Percentiles rank a stretch among this genome's conserved stretches.
Evolutionary conservation across 140 eudicot genomes (phyloP).

Genomic region (Ambrosia hybrid): DNA sequence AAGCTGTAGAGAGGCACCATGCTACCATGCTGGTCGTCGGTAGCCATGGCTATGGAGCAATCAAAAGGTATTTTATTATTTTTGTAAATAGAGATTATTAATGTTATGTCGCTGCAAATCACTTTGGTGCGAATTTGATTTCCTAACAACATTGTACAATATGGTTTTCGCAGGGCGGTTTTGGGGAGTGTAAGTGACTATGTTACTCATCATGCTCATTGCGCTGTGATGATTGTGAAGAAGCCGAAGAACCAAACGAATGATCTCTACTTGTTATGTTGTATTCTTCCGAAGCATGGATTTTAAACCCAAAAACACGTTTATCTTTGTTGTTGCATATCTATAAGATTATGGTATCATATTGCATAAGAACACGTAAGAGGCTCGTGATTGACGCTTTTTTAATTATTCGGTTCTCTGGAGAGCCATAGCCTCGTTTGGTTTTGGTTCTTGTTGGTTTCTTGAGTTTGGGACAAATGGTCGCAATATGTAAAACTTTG

Average conservation of each 20-base stretch:
- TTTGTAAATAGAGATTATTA: not conserved
- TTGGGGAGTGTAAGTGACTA: conserved; percentile 92
- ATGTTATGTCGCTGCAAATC: too few relatives aligned
- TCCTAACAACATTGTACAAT: not conserved
- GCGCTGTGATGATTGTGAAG: conserved; percentile 90
- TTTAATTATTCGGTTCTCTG: too few relatives aligned
- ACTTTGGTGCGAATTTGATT: not conserved
- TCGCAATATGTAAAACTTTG: too few relatives aligned
- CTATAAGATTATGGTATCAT: too few relatives aligned
- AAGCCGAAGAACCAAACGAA: conserved; percentile 65
- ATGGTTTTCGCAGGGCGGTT: conserved; percentile 66
- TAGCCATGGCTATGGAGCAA: conserved; percentile 90
- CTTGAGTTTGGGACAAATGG: too few relatives aligned
- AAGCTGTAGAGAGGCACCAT: conserved; percentile 84
- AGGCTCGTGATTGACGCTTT: too few relatives aligned
- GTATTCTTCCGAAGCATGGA: conserved; percentile 2
- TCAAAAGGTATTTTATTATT: conserved; percentile 54
- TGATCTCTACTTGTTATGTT: not conserved
- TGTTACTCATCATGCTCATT: conserved; percentile 93
- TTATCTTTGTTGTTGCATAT: too few relatives aligned
- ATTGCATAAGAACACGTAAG: too few relatives aligned
- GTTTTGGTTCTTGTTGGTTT: too few relatives aligned
- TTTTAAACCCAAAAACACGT: too few relatives aligned
- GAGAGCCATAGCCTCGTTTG: too few relatives aligned
- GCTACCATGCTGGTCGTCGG: conserved; percentile 88